Conservation (phyloP, 495 filamentous ascomycete species). For the Hypoxylon trugodes region DNA sequence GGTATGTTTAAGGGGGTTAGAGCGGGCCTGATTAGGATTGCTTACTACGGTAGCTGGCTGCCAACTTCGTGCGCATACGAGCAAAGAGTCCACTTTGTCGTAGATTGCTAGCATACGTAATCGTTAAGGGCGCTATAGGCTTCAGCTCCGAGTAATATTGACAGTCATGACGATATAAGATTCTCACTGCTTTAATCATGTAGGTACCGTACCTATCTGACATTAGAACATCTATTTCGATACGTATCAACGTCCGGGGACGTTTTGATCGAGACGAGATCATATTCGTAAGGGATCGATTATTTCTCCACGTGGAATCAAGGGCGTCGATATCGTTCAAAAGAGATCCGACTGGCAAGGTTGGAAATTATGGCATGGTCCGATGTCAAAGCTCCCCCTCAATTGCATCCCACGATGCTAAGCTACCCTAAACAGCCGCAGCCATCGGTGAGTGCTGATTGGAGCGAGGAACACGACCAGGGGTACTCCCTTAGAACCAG, state of each 20-base stretch:
- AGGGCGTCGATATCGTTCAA: neutral
- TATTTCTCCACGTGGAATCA: conserved; percentile 5
- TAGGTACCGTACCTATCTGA: neutral
- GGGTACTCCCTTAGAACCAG: too few relatives aligned
- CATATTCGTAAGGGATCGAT: neutral
- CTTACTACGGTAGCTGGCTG: conserved; percentile 17
- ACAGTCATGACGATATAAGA: too few relatives aligned
- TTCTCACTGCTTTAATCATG: neutral
- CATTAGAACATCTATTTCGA: too few relatives aligned
- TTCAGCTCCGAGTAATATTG: too few relatives aligned
- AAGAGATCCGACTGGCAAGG: neutral
- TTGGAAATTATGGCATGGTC: neutral
- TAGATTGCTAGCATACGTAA: too few relatives aligned
- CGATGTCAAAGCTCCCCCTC: conserved; percentile 18
- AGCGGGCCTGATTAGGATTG: conserved; percentile 11
- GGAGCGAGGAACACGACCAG: too few relatives aligned
- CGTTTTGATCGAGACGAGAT: too few relatives aligned
- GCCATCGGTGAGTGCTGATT: conserved; percentile 32
- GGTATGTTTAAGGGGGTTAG: too few relatives aligned
- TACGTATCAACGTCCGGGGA: too few relatives aligned
- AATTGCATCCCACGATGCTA: conserved; percentile 15
- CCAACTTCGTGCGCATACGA: neutral
- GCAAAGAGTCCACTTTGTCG: neutral
- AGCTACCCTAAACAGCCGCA: conserved; percentile 19
- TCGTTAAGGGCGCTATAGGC: too few relatives aligned